Evolutionary conservation across 2,329 filamentous ascomycete species (phyloP).

Genomic region (Xylaria sp.): DNA sequence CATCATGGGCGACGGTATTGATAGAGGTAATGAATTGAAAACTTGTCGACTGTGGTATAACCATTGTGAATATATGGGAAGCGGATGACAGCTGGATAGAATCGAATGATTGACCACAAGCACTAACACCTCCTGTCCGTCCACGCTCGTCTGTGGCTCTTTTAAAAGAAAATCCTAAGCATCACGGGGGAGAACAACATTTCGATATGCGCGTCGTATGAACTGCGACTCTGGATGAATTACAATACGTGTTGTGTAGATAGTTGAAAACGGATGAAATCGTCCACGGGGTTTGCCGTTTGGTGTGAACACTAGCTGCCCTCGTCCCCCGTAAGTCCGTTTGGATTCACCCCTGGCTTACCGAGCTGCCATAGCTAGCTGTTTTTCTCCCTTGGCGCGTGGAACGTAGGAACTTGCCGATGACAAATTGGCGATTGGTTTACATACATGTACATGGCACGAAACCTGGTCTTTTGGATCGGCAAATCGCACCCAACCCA

Average conservation of each 20-base stretch:
- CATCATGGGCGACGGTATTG: constrained; percentile 50
- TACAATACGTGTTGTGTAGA: neutral
- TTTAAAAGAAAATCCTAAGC: constrained; percentile 21
- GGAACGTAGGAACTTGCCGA: constrained; percentile 29
- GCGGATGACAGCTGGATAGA: constrained; percentile 4
- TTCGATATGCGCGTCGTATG: constrained; percentile 26
- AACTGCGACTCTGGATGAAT: constrained; percentile 17
- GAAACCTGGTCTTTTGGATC: constrained; percentile 13
- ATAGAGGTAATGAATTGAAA: constrained; percentile 52
- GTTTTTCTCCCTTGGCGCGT: neutral
- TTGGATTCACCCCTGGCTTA: constrained; percentile 19
- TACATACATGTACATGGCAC: constrained; percentile 5
- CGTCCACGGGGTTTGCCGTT: constrained; percentile 30
- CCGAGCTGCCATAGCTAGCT: constrained; percentile 4
- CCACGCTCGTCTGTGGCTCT: constrained; percentile 16
- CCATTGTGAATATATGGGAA: constrained; percentile 27
- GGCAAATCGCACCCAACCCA: constrained; percentile 24
- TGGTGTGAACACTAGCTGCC: constrained; percentile 26
- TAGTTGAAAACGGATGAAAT: constrained; percentile 30
- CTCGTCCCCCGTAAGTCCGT: constrained; percentile 28
- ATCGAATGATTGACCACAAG: constrained; percentile 14
- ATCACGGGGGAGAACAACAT: neutral
- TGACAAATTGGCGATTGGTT: constrained; percentile 28
- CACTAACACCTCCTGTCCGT: constrained; percentile 11
- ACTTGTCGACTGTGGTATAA: constrained; percentile 37